Percentiles rank a stretch among this genome's conserved stretches.
Conservation (phyloP, 129 eudicot species). For the Flaveria bidentis region DNA sequence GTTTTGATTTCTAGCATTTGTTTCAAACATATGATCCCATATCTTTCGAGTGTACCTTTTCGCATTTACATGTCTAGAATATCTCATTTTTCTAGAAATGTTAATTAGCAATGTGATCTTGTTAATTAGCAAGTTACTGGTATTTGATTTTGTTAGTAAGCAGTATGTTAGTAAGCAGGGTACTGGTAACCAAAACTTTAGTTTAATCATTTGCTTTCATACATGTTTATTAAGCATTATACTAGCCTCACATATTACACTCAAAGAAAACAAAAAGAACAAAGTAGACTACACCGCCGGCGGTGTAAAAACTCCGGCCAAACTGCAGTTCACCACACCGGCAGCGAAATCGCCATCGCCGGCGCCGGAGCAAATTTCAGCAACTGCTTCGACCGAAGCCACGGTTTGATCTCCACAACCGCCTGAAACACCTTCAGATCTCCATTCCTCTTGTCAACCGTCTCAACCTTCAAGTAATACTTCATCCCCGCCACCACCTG, state of each 20-base stretch:
- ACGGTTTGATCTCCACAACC: constrained; percentile 56
- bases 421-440: constrained; percentile 46
- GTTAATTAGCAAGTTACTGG: no score
- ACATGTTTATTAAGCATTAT: constrained; percentile 20
- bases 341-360: neutral
- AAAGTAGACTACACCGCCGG: neutral
- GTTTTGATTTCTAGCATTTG: neutral
- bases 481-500: constrained; percentile 79
- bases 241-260: constrained; percentile 15
- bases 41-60: no score
- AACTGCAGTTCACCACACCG: neutral
- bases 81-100: no score
- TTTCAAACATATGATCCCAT: neutral
- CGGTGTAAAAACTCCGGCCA: neutral
- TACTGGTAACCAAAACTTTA: neutral
- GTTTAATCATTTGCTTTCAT: neutral
- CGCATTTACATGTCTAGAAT: no score
- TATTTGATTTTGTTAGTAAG: neutral
- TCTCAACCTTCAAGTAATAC: constrained; percentile 54
- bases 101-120: no score
- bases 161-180: neutral
- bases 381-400: constrained; percentile 53
- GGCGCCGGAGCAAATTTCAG: constrained; percentile 46
- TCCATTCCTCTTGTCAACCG: constrained; percentile 27
- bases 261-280: neutral